phyloP scores from a whole-genome alignment of 192 early-diverging fungal species.

The Entrophospora sp. region DNA sequence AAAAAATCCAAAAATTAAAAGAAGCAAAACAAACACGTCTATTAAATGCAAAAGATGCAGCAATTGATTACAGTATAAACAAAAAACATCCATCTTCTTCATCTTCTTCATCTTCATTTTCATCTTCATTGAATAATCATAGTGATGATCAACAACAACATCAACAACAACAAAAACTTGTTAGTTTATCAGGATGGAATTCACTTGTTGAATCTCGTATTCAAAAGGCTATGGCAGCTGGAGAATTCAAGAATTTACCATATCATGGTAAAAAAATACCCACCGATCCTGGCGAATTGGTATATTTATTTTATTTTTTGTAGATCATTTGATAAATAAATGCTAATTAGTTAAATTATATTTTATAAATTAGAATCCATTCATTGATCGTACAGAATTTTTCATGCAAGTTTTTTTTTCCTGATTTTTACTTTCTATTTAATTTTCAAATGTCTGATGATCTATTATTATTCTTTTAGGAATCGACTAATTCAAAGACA shows the following conservation, averaged over 20 bases:
- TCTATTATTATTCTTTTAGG: conserved; percentile 18
- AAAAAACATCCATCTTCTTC: neutral
- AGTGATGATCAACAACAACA: neutral
- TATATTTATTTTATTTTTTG: neutral
- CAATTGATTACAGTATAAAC: conserved; percentile 15
- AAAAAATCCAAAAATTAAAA: conserved; percentile 5
- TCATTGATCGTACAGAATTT: conserved; percentile 25
- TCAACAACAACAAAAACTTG: neutral
- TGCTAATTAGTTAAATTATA: neutral
- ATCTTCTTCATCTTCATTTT: no score
- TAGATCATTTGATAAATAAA: neutral
- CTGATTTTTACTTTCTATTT: neutral
- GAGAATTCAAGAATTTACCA: conserved; percentile 22
- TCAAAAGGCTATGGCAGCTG: conserved; percentile 16
- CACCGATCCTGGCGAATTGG: conserved; percentile 1
- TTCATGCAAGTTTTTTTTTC: neutral
- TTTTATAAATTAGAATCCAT: conserved; percentile 19
- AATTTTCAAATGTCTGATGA: no score
- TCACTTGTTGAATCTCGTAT: conserved; percentile 20
- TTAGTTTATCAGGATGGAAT: conserved; percentile 13
- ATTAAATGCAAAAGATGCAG: conserved; percentile 17
- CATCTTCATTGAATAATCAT: neutral
- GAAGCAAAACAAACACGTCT: conserved; percentile 15
- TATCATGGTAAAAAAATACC: conserved; percentile 24
- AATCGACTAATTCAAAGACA: conserved; percentile 24